Evolutionary conservation across 164 flowering plant species (phyloP).

Genomic region (Buxus sempervirens): DNA sequence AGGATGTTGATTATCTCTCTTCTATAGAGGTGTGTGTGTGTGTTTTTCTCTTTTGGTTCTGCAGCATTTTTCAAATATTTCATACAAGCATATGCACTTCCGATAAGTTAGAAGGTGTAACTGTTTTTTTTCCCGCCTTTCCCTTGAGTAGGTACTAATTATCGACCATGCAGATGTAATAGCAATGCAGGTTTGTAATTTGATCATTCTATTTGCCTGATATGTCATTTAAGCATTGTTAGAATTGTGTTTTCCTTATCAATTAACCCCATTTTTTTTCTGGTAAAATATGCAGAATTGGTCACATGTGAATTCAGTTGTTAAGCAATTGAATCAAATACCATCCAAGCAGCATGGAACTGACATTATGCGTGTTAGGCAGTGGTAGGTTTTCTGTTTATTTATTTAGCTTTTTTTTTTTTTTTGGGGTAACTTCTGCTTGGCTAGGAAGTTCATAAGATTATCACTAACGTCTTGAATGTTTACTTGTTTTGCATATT

Average conservation of each 20-base stretch:
- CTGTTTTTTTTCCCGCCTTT: conserved; percentile 11
- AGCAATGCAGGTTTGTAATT: conserved; percentile 70
- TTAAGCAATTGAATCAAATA: conserved; percentile 59
- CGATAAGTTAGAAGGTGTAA: background rate
- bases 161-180: conserved; percentile 94
- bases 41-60: background rate
- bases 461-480: background rate
- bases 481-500: background rate
- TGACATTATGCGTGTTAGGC: conserved; percentile 83
- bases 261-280: background rate
- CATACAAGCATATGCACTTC: conserved; percentile 2
- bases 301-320: conserved; percentile 58
- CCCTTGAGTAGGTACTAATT: conserved; percentile 56
- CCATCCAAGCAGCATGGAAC: conserved; percentile 79
- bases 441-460: background rate
- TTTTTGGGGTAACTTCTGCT: background rate
- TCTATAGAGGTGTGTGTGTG: conserved; percentile 93
- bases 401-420: background rate
- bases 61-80: background rate
- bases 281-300: conserved; percentile 59
- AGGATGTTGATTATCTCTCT: conserved; percentile 87
- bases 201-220: background rate
- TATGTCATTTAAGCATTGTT: conserved; percentile 1
- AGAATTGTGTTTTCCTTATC: too few relatives aligned
- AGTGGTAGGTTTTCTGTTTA: conserved; percentile 45